These are phyloP conservation scores for Sanguinoderma infundibulare DNA, from an alignment of 1,284 basidiomycete genomes.

Conservation along the genomic window DNA sequence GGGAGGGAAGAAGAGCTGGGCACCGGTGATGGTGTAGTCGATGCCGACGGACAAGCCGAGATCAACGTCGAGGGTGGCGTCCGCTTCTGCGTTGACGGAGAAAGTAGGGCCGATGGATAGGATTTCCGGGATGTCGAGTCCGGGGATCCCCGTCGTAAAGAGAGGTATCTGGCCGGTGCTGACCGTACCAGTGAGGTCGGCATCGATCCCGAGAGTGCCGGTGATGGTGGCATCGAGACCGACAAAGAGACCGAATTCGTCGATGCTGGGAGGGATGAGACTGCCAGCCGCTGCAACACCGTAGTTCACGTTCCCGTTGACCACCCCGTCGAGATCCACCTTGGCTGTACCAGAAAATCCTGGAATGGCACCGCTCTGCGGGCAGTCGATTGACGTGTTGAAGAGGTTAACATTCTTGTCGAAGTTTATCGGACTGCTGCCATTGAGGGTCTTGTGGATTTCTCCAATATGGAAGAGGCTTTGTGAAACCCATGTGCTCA, in stretches of 20 bases:
- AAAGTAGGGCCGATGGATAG: slow-evolving; percentile 40
- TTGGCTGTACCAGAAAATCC: slow-evolving; percentile 39
- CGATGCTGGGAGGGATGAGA: slow-evolving; percentile 45
- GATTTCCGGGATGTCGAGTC: slow-evolving; percentile 45
- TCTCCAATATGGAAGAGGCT: neutral
- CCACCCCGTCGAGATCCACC: slow-evolving; percentile 46
- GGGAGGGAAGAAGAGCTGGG: slow-evolving; percentile 50
- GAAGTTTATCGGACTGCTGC: slow-evolving; percentile 37
- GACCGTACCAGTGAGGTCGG: slow-evolving; percentile 39
- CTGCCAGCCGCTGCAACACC: slow-evolving; percentile 44
- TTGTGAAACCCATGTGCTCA: slow-evolving; percentile 12
- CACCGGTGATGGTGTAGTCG: slow-evolving; percentile 36
- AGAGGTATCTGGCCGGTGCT: slow-evolving; percentile 40
- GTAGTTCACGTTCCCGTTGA: slow-evolving; percentile 39
- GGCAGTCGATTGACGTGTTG: slow-evolving; percentile 45
- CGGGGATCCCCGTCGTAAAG: slow-evolving; percentile 42
- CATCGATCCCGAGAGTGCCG: slow-evolving; percentile 30
- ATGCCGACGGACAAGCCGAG: slow-evolving; percentile 21
- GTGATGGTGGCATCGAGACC: slow-evolving; percentile 34
- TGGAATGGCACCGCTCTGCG: slow-evolving; percentile 29
- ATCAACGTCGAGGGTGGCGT: slow-evolving; percentile 23
- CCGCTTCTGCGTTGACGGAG: slow-evolving; percentile 21
- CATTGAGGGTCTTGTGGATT: slow-evolving; percentile 30
- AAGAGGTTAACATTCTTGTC: slow-evolving; percentile 45
- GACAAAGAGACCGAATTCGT: slow-evolving; percentile 38